Evolutionary conservation across 2,329 filamentous ascomycete species (phyloP).

Genomic region (Fusarium neocosmosporiellum): DNA sequence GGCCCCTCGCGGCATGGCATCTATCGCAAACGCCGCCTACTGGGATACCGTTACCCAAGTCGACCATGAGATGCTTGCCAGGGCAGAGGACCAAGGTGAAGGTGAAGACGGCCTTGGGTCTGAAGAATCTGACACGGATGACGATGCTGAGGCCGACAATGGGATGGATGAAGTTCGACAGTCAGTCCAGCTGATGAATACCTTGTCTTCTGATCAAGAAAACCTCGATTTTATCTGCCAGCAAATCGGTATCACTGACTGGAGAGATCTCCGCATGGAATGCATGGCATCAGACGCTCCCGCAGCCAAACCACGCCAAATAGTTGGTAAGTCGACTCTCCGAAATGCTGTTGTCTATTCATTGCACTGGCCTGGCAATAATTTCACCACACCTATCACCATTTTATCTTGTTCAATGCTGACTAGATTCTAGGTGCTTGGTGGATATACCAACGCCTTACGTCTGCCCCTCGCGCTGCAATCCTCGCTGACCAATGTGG

Average conservation of each 20-base stretch:
- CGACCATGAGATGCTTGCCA: neutral
- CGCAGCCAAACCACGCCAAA: neutral
- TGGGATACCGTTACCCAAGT: neutral
- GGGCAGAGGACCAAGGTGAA: neutral
- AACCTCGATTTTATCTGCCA: neutral
- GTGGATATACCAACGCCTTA: neutral
- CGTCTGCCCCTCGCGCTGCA: neutral
- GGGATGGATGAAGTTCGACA: neutral
- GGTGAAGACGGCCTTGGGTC: neutral
- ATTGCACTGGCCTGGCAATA: neutral
- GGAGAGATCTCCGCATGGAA: neutral
- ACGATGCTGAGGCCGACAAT: neutral
- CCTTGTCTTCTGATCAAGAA: neutral
- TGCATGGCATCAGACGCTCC: neutral
- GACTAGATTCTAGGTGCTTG: neutral
- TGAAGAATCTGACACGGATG: neutral
- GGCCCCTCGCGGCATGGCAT: neutral
- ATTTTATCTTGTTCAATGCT: neutral
- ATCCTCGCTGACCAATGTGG: neutral
- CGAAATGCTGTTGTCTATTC: too few relatives aligned
- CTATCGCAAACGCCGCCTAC: neutral
- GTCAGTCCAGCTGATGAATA: neutral
- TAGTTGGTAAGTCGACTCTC: neutral
- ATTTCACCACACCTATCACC: neutral
- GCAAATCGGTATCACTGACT: neutral